These are phyloP conservation scores for Tetrapisispora iriomotensis DNA, from an alignment of 805 yeast species.

Conservation along the genomic window DNA sequence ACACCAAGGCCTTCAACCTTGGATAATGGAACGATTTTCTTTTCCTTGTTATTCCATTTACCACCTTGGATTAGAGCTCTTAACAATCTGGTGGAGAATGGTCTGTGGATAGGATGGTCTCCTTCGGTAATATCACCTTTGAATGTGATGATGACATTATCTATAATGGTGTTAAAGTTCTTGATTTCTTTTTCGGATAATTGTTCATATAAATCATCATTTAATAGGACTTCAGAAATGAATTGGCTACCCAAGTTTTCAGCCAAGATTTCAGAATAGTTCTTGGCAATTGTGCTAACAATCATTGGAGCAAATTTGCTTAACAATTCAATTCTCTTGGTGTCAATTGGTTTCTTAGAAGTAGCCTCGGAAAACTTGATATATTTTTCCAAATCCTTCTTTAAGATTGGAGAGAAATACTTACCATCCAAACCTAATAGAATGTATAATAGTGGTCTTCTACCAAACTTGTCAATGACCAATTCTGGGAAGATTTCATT, in stretches of 20 bases:
- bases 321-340: slow-evolving; percentile 62
- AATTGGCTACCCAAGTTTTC: slow-evolving; percentile 80
- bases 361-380: slow-evolving; percentile 55
- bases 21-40: slow-evolving; percentile 37
- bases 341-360: slow-evolving; percentile 75
- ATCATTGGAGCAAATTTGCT: slow-evolving; percentile 56
- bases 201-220: slow-evolving; percentile 37
- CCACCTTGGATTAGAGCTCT: slow-evolving; percentile 78
- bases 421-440: slow-evolving; percentile 70
- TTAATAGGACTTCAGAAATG: slow-evolving; percentile 61
- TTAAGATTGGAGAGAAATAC: slow-evolving; percentile 65
- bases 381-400: slow-evolving; percentile 51
- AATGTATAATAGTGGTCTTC: slow-evolving; percentile 82
- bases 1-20: slow-evolving; percentile 42
- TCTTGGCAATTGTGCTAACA: slow-evolving; percentile 42
- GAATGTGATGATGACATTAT: slow-evolving; percentile 46
- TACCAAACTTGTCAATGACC: slow-evolving; percentile 61
- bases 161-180: slow-evolving; percentile 41
- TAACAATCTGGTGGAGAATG: slow-evolving; percentile 64
- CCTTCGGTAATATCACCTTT: slow-evolving; percentile 60
- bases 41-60: slow-evolving; percentile 63
- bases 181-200: slow-evolving; percentile 26
- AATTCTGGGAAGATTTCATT: slow-evolving; percentile 50
- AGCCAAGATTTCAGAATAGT: slow-evolving; percentile 44
- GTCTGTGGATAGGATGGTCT: slow-evolving; percentile 57